Percentiles rank a stretch among this genome's conserved stretches.
Evolutionary conservation across 805 yeast species (phyloP).

Genomic region (Yarrowia hollandica): DNA sequence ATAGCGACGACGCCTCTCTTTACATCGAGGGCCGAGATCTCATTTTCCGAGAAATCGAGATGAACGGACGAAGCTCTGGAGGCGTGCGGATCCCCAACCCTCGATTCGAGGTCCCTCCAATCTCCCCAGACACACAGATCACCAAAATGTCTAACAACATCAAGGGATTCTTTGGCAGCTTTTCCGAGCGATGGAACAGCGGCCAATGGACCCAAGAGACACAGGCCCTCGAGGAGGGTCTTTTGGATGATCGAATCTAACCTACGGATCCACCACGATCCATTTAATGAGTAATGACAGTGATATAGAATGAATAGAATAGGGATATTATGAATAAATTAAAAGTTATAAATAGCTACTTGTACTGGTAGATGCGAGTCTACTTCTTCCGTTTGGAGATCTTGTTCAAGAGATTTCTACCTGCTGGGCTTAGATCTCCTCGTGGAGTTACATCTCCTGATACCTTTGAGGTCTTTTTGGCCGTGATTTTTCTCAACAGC

Average conservation of each 20-base stretch:
- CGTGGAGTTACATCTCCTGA: constrained; percentile 4
- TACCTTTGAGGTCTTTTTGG: constrained; percentile 21
- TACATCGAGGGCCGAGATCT: constrained; percentile 42
- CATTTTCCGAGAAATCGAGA: constrained; percentile 26
- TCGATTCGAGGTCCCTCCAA: constrained; percentile 16
- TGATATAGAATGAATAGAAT: constrained; percentile 23
- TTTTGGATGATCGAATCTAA: constrained; percentile 23
- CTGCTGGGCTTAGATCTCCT: constrained; percentile 9
- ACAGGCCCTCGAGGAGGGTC: constrained; percentile 21
- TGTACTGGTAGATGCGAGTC: too few relatives aligned
- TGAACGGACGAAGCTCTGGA: constrained; percentile 22
- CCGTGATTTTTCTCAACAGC: constrained; percentile 26
- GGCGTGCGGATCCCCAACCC: constrained; percentile 2
- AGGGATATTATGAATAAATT: too few relatives aligned
- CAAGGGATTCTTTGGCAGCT: constrained; percentile 33
- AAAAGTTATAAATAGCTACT: too few relatives aligned
- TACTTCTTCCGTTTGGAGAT: constrained; percentile 6
- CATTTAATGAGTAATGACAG: constrained; percentile 27
- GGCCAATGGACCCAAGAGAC: constrained; percentile 27
- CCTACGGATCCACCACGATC: constrained; percentile 10
- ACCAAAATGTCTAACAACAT: constrained; percentile 29
- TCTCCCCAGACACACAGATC: constrained; percentile 13
- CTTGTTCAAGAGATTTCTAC: constrained; percentile 4
- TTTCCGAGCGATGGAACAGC: constrained; percentile 32
- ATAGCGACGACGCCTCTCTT: constrained; percentile 33